phyloP scores from a whole-genome alignment of 2,329 filamentous ascomycete species.

The Rasamsonia emersonii region DNA sequence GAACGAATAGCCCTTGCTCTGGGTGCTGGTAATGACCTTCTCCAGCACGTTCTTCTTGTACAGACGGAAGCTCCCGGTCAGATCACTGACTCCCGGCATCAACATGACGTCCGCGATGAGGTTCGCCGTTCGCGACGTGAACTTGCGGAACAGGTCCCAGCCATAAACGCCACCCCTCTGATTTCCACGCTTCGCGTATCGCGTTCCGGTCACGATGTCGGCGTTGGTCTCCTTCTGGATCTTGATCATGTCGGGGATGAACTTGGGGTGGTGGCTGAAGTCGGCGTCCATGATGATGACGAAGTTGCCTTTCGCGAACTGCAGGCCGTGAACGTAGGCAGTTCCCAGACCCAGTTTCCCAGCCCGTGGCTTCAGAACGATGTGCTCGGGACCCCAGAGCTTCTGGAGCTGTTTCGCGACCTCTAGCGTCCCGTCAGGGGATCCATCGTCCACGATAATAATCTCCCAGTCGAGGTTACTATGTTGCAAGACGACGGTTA shows the following conservation, averaged over 20 bases:
- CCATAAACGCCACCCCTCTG: slow-evolving; percentile 72
- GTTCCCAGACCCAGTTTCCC: slow-evolving; percentile 97
- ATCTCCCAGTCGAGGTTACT: slow-evolving; percentile 95
- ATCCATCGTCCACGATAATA: slow-evolving; percentile 96
- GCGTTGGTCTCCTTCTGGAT: slow-evolving; percentile 70
- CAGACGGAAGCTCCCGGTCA: slow-evolving; percentile 88
- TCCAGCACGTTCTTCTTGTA: slow-evolving; percentile 88
- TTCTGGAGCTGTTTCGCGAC: slow-evolving; percentile 85
- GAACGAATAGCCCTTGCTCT: slow-evolving; percentile 97
- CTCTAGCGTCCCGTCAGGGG: slow-evolving; percentile 87
- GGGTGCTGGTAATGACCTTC: slow-evolving; percentile 80
- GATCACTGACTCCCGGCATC: slow-evolving; percentile 84
- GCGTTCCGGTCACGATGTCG: slow-evolving; percentile 94
- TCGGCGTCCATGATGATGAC: slow-evolving; percentile 99
- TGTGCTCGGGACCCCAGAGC: slow-evolving; percentile 65
- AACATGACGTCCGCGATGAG: slow-evolving; percentile 92
- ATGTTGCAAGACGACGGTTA: slow-evolving; percentile 6
- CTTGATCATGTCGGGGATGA: slow-evolving; percentile 88
- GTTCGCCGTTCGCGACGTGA: slow-evolving; percentile 68
- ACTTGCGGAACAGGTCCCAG: slow-evolving; percentile 87
- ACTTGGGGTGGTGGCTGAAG: slow-evolving; percentile 98
- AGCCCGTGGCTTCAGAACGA: slow-evolving; percentile 76
- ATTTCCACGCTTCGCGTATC: slow-evolving; percentile 68
- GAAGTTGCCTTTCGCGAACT: slow-evolving; percentile 85
- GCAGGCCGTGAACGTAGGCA: slow-evolving; percentile 87